These are phyloP conservation scores for Sphagnum tenellum DNA, from an alignment of 225 moss, liverwort and hornwort genomes.

Conservation along the genomic window DNA sequence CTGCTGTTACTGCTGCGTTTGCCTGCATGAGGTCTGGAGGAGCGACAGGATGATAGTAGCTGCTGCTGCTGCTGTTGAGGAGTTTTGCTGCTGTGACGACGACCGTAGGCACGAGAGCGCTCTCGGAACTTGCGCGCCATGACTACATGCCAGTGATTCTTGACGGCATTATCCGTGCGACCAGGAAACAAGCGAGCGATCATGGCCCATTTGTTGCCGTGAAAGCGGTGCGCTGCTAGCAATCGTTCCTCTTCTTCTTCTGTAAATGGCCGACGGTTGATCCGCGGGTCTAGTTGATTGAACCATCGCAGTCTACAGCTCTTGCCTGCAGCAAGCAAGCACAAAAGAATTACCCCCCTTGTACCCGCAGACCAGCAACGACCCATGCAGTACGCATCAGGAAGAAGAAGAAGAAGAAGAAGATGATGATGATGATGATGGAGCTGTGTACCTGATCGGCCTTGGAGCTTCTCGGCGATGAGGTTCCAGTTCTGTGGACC, in stretches of 20 bases:
- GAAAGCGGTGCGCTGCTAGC: constrained; percentile 77
- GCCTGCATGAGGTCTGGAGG: not conserved
- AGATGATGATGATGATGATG: no score
- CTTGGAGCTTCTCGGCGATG: constrained; percentile 96
- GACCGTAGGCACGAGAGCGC: constrained; percentile 57
- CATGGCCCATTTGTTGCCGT: constrained; percentile 99
- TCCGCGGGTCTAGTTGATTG: constrained; percentile 93
- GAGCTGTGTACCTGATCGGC: constrained; percentile 68
- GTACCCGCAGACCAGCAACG: no score
- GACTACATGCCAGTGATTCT: constrained; percentile 97
- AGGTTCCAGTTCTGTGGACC: constrained; percentile 94
- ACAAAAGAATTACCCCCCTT: no score
- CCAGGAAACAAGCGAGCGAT: constrained; percentile 96
- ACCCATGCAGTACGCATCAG: no score
- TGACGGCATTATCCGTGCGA: constrained; percentile 94
- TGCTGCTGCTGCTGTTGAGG: constrained; percentile 27
- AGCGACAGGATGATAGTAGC: no score
- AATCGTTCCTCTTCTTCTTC: constrained; percentile 94
- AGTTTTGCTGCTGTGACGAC: constrained; percentile 35
- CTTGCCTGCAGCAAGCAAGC: constrained; percentile 47
- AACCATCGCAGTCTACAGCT: constrained; percentile 96
- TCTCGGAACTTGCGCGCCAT: constrained; percentile 88
- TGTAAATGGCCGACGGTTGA: constrained; percentile 84
- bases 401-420: no score
- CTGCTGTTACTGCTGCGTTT: constrained; percentile 56